A percentile compares a stretch with the other conserved stretches of the same genome.
These are phyloP conservation scores for Mortierella hygrophila DNA, from an alignment of 192 early-diverging fungal species.

Conservation along the genomic window DNA sequence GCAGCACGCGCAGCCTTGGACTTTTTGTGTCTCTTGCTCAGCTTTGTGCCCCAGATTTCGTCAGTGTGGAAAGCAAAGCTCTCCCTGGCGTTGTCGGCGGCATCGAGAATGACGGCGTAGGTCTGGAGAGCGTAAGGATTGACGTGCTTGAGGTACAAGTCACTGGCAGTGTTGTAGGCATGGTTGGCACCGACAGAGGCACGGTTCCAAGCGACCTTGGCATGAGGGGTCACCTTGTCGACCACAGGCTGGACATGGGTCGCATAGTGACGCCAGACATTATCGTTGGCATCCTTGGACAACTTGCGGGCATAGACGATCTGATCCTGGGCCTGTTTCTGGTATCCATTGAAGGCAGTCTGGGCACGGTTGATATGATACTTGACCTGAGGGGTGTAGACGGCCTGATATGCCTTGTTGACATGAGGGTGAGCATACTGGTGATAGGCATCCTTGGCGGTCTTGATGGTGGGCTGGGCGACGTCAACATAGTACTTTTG, in stretches of 20 bases:
- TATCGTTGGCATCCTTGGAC: constrained; percentile 10
- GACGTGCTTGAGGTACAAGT: constrained; percentile 34
- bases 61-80: constrained; percentile 34
- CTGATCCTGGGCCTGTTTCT: constrained; percentile 27
- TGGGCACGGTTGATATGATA: constrained; percentile 21
- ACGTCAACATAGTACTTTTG: constrained; percentile 29
- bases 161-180: constrained; percentile 12
- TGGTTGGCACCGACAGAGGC: constrained; percentile 3
- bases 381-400: constrained; percentile 45
- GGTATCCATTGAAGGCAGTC: constrained; percentile 20
- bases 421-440: constrained; percentile 44
- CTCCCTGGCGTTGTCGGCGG: constrained; percentile 18
- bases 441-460: constrained; percentile 21
- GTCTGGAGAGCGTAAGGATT: constrained; percentile 34
- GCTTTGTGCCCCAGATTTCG: constrained; percentile 39
- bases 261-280: constrained; percentile 8
- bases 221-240: constrained; percentile 40
- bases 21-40: constrained; percentile 30
- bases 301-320: neutral
- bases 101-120: constrained; percentile 20
- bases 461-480: constrained; percentile 29
- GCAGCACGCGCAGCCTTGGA: constrained; percentile 14
- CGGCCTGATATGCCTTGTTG: constrained; percentile 20
- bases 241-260: constrained; percentile 42
- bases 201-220: constrained; percentile 35